Conservation (phyloP, 352 stramenopile genomes). For the Phytopythium boreale region DNA sequence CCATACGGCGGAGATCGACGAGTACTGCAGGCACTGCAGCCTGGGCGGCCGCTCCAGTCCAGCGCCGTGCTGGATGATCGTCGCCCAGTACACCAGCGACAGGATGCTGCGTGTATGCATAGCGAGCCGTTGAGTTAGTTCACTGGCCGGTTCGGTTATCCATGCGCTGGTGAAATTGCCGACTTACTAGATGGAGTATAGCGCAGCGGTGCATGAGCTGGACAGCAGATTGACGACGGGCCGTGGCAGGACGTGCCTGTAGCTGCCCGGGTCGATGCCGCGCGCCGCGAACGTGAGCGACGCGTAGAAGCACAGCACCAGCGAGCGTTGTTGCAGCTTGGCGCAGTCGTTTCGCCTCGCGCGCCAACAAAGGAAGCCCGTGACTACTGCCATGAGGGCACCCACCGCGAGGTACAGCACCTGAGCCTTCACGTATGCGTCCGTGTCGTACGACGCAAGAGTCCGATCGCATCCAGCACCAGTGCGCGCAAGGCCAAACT, state of each 20-base stretch:
- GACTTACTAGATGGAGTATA: slow-evolving; percentile 48
- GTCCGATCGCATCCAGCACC: slow-evolving; percentile 23
- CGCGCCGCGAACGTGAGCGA: slow-evolving; percentile 32
- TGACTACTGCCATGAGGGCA: slow-evolving; percentile 16
- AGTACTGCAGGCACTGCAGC: slow-evolving; percentile 25
- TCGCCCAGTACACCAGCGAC: slow-evolving; percentile 34
- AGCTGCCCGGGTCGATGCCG: slow-evolving; percentile 32
- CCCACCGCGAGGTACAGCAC: slow-evolving; percentile 30
- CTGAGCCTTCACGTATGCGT: slow-evolving; percentile 27
- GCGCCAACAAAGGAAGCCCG: slow-evolving; percentile 26
- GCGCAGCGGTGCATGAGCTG: slow-evolving; percentile 34
- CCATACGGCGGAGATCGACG: slow-evolving; percentile 29
- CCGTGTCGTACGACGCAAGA: slow-evolving; percentile 23
- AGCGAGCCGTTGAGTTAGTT: background rate
- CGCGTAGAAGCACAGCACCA: slow-evolving; percentile 35
- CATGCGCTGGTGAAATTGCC: no score
- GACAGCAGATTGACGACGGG: slow-evolving; percentile 33
- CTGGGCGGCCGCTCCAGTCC: slow-evolving; percentile 16
- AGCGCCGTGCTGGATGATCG: slow-evolving; percentile 31
- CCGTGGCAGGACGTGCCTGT: slow-evolving; percentile 32
- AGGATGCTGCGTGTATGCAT: slow-evolving; percentile 20
- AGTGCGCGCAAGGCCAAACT: slow-evolving; percentile 26
- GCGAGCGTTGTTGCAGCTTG: slow-evolving; percentile 34
- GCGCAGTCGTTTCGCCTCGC: slow-evolving; percentile 24
- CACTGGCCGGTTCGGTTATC: background rate